Evolutionary conservation across 768 basidiomycete genomes (phyloP).

Genomic region (Udeniomyces megalosporus): DNA sequence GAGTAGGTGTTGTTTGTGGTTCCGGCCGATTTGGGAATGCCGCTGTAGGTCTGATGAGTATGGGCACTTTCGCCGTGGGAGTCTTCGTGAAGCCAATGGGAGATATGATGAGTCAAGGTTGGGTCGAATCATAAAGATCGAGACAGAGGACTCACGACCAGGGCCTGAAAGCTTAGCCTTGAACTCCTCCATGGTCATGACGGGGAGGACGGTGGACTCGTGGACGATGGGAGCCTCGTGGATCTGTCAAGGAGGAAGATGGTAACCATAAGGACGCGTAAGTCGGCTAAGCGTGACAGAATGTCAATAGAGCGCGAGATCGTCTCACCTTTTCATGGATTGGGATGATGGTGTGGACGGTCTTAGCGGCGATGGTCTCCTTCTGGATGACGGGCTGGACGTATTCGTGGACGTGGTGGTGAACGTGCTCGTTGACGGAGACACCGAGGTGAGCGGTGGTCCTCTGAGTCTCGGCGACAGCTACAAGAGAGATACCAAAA

Average conservation of each 20-base stretch:
- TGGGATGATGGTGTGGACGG: conserved; percentile 30
- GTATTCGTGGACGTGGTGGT: conserved; percentile 29
- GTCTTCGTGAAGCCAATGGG: no score
- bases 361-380: conserved; percentile 30
- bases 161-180: background rate
- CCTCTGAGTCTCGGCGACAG: conserved; percentile 21
- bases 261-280: no score
- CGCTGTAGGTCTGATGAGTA: conserved; percentile 3
- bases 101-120: no score
- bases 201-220: conserved; percentile 14
- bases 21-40: conserved; percentile 2
- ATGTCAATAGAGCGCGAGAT: background rate
- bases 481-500: background rate
- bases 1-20: background rate
- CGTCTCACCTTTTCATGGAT: conserved; percentile 24
- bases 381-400: conserved; percentile 31
- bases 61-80: background rate
- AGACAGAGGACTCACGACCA: no score
- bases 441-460: conserved; percentile 21
- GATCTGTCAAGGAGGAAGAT: conserved; percentile 17
- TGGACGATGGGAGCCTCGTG: conserved; percentile 27
- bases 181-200: conserved; percentile 6
- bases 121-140: no score
- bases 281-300: no score
- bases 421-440: conserved; percentile 27